Base-by-base conservation (phyloP, 2,329 filamentous ascomycete species). In the Exophiala viscosa region DNA sequence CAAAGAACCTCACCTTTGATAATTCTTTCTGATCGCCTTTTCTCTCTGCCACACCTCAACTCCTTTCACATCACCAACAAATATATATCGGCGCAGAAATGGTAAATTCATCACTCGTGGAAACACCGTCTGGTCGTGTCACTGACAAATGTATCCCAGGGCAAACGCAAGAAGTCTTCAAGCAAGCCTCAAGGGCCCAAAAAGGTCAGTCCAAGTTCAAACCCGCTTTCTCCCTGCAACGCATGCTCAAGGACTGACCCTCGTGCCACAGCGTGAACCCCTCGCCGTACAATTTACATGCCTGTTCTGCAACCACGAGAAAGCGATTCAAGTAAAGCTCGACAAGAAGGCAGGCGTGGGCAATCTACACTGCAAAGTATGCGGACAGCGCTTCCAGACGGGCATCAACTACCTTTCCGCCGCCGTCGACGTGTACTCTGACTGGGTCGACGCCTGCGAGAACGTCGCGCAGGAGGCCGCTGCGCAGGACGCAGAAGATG, bases 271-370 rank as follows among this genome's bases (percentile, higher is more conserved):
- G 73, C 71, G 67, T 62, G 74, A 76, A 60, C 72, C 73, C 20
- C 69, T 77, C n/a, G 66, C 73, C 13, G 91, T 88, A 2, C 82
- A 83, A n/a, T 99, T 99, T 71, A 89, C 91, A 52, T 99, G 93
- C 69, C 84, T 99, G 41, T 99, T 99, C 75, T 99, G 93, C 79
- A 97, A 96, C 70, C 91, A 97, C 73, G 93, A 97, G 69, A 93
- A 90, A 61, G 89, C 91, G 0, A 88, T 99, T 47, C 81, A 83
- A 23, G 88, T 96, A 62, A 93, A 95, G 71, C 80, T 99, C 45
- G 90, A 99, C 69, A 96, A 95, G 78, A 97, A 97, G 70, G 78
- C 84, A 23, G 90, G 90, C 46, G 81, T 96, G 34, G 93, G 92
- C 42, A 83, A 87, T 56, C 78, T 99, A 20, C 83, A 86, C 54